Conservation (phyloP, 169 alveolate species). For the Miamiensis avidus region DNA sequence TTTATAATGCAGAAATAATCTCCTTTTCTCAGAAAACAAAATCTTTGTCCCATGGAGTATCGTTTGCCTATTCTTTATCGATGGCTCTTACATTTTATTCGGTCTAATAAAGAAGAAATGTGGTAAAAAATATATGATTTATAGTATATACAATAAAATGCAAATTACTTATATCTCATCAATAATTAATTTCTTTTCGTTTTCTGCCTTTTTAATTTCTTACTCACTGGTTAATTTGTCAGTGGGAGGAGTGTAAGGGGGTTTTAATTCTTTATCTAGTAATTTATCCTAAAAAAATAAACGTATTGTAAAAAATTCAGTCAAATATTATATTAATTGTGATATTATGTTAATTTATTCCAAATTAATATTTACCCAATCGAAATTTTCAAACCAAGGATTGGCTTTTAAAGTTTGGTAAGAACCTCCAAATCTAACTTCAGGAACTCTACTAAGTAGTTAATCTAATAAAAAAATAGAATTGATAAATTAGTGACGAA, state of each 20-base stretch:
- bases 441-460: slow-evolving; percentile 48
- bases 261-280: slow-evolving; percentile 38
- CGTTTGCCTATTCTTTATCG: slow-evolving; percentile 10
- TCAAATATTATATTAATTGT: no score
- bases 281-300: slow-evolving; percentile 33
- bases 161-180: slow-evolving; percentile 43
- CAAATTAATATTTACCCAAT: slow-evolving; percentile 31
- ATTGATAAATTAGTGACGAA: no score
- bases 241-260: slow-evolving; percentile 48
- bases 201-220: slow-evolving; percentile 33
- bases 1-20: no score
- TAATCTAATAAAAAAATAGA: slow-evolving; percentile 24
- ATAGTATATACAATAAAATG: not conserved
- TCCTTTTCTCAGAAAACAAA: not conserved
- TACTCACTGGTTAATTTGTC: slow-evolving; percentile 27
- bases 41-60: slow-evolving; percentile 26
- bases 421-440: slow-evolving; percentile 50
- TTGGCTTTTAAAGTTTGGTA: slow-evolving; percentile 36
- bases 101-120: not conserved
- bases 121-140: not conserved
- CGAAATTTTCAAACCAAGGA: slow-evolving; percentile 55
- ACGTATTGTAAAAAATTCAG: not conserved
- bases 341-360: not conserved
- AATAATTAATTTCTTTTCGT: slow-evolving; percentile 19
- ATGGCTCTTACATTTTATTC: slow-evolving; percentile 34